Evolutionary conservation across 257 asterid genomes (phyloP).

Genomic region (Salvia rosmarinus): DNA sequence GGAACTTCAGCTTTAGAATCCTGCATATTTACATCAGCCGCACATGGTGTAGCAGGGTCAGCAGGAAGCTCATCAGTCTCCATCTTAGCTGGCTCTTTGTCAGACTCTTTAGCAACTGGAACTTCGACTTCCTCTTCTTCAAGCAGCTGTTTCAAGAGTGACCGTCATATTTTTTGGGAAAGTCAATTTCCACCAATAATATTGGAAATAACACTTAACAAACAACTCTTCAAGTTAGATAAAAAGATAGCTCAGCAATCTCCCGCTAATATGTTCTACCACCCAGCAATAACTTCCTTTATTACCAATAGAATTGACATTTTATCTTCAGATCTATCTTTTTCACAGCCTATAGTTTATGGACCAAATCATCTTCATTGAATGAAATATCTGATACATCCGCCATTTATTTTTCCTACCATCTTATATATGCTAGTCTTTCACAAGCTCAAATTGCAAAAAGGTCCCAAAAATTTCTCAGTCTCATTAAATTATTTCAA

Average conservation of each 20-base stretch:
- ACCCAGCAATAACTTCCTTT: neutral
- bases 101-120: conserved; percentile 58
- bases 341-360: neutral
- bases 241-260: neutral
- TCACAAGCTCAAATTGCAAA: neutral
- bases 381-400: neutral
- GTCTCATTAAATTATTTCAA: neutral
- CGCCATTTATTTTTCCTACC: neutral
- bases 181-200: conserved; percentile 3
- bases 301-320: neutral
- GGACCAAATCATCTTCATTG: neutral
- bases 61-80: conserved; percentile 65
- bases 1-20: conserved; percentile 61
- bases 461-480: neutral
- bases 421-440: neutral
- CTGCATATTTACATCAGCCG: conserved; percentile 66
- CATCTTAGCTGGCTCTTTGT: conserved; percentile 69
- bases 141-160: conserved; percentile 56
- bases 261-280: neutral
- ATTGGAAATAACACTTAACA: neutral
- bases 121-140: conserved; percentile 90
- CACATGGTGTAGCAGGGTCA: conserved; percentile 47
- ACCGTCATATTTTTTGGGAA: neutral
- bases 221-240: neutral
- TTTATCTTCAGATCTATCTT: neutral